A percentile compares a stretch with the other conserved stretches of the same genome.
phyloP scores from a whole-genome alignment of 352 stramenopile species.

The Globisporangium takayamanum region DNA sequence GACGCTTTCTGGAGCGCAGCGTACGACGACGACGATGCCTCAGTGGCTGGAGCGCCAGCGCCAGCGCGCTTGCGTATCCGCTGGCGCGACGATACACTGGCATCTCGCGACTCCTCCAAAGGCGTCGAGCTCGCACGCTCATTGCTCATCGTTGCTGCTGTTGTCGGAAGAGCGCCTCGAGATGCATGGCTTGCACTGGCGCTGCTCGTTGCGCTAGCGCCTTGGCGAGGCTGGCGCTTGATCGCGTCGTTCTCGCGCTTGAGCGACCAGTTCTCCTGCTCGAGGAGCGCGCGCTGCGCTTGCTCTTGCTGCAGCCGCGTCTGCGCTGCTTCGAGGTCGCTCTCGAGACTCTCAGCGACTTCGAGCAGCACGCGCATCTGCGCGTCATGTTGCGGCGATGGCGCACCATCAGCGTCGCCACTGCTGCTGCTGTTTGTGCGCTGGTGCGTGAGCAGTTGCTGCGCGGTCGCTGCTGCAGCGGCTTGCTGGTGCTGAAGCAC shows the following conservation, averaged over 20 bases:
- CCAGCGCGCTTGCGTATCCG: slow-evolving; percentile 16
- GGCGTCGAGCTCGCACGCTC: no score
- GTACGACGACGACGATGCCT: not conserved
- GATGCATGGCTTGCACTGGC: not conserved
- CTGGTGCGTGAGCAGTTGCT: not conserved
- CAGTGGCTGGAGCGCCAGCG: no score
- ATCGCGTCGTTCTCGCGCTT: slow-evolving; percentile 24
- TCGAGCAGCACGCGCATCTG: slow-evolving; percentile 62
- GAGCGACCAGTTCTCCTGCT: slow-evolving; percentile 41
- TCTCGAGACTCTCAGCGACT: slow-evolving; percentile 55
- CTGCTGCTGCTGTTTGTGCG: not conserved
- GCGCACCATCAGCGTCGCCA: no score
- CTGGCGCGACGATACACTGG: not conserved
- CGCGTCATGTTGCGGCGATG: slow-evolving; percentile 8
- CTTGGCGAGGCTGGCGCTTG: slow-evolving; percentile 5
- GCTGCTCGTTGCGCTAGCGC: not conserved
- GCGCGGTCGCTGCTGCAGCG: slow-evolving; percentile 8
- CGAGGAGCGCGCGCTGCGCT: slow-evolving; percentile 30
- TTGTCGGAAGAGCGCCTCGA: not conserved
- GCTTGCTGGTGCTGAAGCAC: slow-evolving; percentile 26
- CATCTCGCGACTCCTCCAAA: no score
- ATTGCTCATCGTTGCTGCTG: not conserved
- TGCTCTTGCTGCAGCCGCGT: slow-evolving; percentile 41
- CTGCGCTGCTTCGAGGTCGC: slow-evolving; percentile 43
- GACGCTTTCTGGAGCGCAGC: not conserved